Evolutionary conservation across 768 basidiomycete species (phyloP).

Genomic region (Amanita polypyramis): DNA sequence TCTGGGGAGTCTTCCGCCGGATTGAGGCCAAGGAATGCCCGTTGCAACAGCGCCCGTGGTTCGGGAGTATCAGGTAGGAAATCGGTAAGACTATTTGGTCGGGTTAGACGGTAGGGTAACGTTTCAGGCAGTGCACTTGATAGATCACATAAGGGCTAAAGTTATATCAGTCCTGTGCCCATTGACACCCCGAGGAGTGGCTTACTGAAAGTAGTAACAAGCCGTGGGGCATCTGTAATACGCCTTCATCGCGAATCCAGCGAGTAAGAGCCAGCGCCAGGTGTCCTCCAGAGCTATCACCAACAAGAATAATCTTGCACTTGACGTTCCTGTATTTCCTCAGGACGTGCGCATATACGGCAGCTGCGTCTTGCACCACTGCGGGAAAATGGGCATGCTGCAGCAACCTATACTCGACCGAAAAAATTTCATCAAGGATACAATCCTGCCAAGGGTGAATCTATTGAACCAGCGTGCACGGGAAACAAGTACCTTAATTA

Average conservation of each 20-base stretch:
- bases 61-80: conserved; percentile 45
- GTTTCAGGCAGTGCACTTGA: conserved; percentile 39
- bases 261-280: conserved; percentile 38
- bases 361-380: conserved; percentile 40
- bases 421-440: conserved; percentile 25
- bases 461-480: background rate
- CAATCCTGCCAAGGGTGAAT: conserved; percentile 15
- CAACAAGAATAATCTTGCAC: conserved; percentile 35
- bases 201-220: conserved; percentile 35
- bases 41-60: conserved; percentile 39
- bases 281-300: conserved; percentile 48
- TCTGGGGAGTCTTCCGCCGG: conserved; percentile 11
- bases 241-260: conserved; percentile 42
- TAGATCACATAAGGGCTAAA: conserved; percentile 19
- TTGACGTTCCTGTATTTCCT: conserved; percentile 16
- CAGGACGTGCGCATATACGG: conserved; percentile 39
- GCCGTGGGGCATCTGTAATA: conserved; percentile 33
- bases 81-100: conserved; percentile 37
- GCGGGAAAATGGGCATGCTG: conserved; percentile 46
- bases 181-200: background rate
- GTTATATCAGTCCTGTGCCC: background rate
- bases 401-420: conserved; percentile 42
- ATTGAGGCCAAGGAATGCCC: conserved; percentile 40
- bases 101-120: conserved; percentile 36
- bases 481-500: conserved; percentile 27